These are phyloP conservation scores for Pestalotiopsis sp. DNA, from an alignment of 2,329 filamentous ascomycete genomes.

Conservation along the genomic window DNA sequence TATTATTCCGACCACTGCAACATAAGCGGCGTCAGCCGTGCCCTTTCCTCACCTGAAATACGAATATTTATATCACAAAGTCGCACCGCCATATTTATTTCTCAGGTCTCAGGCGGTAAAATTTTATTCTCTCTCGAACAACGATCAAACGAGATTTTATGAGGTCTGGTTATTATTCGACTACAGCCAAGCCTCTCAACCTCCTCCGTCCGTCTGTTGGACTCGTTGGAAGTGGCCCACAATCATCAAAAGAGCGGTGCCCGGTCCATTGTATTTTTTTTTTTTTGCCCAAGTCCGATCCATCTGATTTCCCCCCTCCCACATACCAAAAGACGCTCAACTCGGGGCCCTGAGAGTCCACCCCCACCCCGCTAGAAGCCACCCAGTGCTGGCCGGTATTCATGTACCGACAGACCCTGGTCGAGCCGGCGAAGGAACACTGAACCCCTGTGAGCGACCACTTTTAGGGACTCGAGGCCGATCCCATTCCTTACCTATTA, in stretches of 20 bases:
- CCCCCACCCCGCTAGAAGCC: background rate
- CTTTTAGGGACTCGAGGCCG: background rate
- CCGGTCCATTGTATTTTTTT: background rate
- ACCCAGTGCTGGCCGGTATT: background rate
- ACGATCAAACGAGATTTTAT: background rate
- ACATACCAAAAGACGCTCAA: background rate
- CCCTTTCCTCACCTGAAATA: background rate
- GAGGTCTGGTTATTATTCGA: background rate
- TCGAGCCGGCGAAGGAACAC: background rate
- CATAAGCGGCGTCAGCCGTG: background rate
- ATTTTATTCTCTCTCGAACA: background rate
- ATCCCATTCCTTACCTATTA: background rate
- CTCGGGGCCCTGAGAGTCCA: background rate
- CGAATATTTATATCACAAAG: background rate
- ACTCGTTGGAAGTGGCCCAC: background rate
- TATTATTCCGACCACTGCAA: background rate
- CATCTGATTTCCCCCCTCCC: background rate
- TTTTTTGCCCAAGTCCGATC: background rate
- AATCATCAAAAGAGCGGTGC: background rate
- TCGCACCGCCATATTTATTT: background rate
- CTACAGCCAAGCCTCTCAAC: background rate
- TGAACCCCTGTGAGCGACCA: background rate
- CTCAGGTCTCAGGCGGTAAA: background rate
- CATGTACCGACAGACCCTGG: conserved; percentile 9
- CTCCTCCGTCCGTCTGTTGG: background rate